These are phyloP conservation scores for Chytridium lagenaria DNA, from an alignment of 371 early-diverging fungal species.

Conservation along the genomic window DNA sequence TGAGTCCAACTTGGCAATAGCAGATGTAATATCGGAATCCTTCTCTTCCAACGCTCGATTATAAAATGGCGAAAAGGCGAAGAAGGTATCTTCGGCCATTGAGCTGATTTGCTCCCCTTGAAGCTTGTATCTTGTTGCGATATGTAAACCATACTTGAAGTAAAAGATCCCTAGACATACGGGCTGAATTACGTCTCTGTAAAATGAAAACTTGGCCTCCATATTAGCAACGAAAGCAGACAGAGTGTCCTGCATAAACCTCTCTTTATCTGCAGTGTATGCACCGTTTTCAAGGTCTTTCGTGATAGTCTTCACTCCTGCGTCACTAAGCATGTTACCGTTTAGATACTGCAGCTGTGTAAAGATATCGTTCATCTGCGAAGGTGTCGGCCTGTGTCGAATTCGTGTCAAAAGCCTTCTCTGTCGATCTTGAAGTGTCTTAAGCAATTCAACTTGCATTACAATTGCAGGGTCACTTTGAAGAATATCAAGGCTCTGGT, in stretches of 20 bases:
- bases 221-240: slow-evolving; percentile 70
- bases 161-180: slow-evolving; percentile 71
- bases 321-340: slow-evolving; percentile 64
- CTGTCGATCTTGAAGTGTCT: neutral
- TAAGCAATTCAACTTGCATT: neutral
- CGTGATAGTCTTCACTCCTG: slow-evolving; percentile 55
- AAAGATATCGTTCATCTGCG: slow-evolving; percentile 76
- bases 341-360: slow-evolving; percentile 76
- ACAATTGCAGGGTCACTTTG: neutral
- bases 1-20: neutral
- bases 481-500: neutral
- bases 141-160: slow-evolving; percentile 77
- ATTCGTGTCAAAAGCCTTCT: slow-evolving; percentile 29
- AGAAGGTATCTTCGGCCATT: neutral
- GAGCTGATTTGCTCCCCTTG: neutral
- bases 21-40: neutral
- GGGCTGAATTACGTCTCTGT: slow-evolving; percentile 82
- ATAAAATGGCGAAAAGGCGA: neutral
- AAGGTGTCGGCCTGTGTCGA: slow-evolving; percentile 73
- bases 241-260: slow-evolving; percentile 73
- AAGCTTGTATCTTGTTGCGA: neutral
- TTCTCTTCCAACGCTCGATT: neutral
- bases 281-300: slow-evolving; percentile 44
- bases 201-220: slow-evolving; percentile 65
- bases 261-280: neutral